Conservation (phyloP, 139 green algal genomes). For the Chlorella vulgaris region DNA sequence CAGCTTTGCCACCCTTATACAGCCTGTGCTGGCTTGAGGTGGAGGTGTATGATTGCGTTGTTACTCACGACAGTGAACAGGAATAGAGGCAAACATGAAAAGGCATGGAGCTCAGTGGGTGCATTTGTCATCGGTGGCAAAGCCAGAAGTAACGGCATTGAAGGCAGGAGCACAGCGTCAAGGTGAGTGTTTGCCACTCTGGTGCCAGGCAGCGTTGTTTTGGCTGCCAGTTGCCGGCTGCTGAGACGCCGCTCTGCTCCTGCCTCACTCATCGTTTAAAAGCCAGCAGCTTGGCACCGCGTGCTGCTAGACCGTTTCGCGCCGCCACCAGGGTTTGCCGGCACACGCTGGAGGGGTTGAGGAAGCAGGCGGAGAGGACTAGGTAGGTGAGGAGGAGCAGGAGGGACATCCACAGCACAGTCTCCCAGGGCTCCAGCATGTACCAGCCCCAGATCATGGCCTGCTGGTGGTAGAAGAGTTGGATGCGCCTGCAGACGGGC, state of each 20-base stretch:
- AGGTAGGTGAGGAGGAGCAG: conserved; percentile 1
- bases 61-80: too few species aligned
- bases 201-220: too few species aligned
- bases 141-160: too few species aligned
- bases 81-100: too few species aligned
- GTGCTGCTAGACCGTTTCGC: background rate
- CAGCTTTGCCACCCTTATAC: background rate
- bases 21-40: background rate
- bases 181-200: too few species aligned
- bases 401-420: conserved; percentile 24
- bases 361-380: conserved; percentile 11
- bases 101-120: too few species aligned
- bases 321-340: background rate
- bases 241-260: background rate
- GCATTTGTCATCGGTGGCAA: too few species aligned
- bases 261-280: background rate
- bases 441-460: conserved; percentile 32
- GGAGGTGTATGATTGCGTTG: too few species aligned
- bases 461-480: conserved; percentile 29
- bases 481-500: background rate
- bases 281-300: conserved; percentile 23
- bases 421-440: conserved; percentile 47
- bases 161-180: too few species aligned
- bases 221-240: too few species aligned
- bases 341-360: conserved; percentile 20